Conservation (phyloP, 306 rosid genomes). For the Quercus cerris region DNA sequence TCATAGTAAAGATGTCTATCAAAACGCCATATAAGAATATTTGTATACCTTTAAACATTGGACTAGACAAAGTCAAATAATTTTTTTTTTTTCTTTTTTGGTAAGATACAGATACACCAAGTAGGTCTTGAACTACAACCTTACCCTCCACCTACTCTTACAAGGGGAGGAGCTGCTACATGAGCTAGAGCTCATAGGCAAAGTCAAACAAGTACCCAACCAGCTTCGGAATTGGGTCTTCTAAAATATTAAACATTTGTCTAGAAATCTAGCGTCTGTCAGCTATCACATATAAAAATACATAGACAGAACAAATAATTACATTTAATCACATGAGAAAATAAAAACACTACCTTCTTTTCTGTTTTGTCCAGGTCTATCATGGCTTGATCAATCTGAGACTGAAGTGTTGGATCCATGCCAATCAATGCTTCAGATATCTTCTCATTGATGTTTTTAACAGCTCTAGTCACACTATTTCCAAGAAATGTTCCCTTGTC, state of each 20-base stretch:
- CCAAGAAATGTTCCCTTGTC: conserved; percentile 87
- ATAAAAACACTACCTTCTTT: conserved; percentile 58
- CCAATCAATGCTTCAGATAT: conserved; percentile 87
- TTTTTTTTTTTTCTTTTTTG: not conserved
- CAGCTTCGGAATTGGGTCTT: not conserved
- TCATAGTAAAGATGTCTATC: no score
- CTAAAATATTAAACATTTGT: not conserved
- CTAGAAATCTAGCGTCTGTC: not conserved
- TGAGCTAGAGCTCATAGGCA: not conserved
- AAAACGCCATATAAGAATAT: not conserved
- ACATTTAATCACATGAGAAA: not conserved
- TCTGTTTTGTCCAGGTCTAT: conserved; percentile 91
- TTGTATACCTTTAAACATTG: not conserved
- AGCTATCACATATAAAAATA: not conserved
- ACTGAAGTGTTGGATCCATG: conserved; percentile 90
- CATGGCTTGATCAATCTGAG: conserved; percentile 95
- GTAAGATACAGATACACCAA: no score
- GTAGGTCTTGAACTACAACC: no score
- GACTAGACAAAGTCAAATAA: not conserved
- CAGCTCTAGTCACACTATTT: conserved; percentile 77
- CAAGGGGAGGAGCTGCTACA: no score
- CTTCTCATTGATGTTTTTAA: conserved; percentile 78
- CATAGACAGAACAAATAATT: conserved; percentile 4
- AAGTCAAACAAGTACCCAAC: not conserved
- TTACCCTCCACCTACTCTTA: no score